These are phyloP conservation scores for Leucaena leucocephala DNA, from an alignment of 306 rosid species.

Conservation along the genomic window DNA sequence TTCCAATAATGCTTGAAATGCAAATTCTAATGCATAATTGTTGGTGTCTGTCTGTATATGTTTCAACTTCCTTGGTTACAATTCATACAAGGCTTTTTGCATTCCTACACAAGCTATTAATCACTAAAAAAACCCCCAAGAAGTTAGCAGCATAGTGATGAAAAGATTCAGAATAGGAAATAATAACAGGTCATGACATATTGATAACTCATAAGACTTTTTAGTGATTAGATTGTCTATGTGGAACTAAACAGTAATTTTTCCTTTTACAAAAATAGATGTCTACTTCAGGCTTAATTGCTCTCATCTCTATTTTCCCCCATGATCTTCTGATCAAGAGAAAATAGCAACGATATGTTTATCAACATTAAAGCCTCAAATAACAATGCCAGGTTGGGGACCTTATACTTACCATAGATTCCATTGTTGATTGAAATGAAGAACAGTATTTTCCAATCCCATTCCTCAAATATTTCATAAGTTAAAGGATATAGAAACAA, in stretches of 20 bases:
- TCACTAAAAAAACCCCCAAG: too few relatives aligned
- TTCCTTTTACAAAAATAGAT: too few relatives aligned
- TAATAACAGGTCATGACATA: too few relatives aligned
- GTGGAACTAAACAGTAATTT: too few relatives aligned
- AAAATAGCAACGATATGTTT: neutral
- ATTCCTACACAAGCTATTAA: too few relatives aligned
- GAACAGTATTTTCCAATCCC: constrained; percentile 28
- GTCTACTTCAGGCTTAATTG: neutral
- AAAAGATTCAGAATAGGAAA: too few relatives aligned
- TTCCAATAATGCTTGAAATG: neutral
- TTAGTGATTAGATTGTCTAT: too few relatives aligned
- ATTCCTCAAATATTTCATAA: neutral
- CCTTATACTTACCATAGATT: constrained; percentile 44
- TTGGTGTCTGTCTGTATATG: neutral
- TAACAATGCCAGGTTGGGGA: neutral
- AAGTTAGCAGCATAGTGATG: too few relatives aligned
- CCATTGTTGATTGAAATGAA: constrained; percentile 26
- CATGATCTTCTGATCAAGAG: neutral
- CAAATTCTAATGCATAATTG: neutral
- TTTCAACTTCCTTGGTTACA: too few relatives aligned
- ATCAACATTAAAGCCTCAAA: neutral
- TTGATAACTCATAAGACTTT: too few relatives aligned
- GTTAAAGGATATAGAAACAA: constrained; percentile 5
- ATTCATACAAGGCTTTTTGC: too few relatives aligned
- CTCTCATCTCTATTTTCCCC: neutral